Percentiles rank a stretch among this genome's conserved stretches.
These are phyloP conservation scores for Daldinia childiae DNA, from an alignment of 495 filamentous ascomycete genomes.

Conservation along the genomic window DNA sequence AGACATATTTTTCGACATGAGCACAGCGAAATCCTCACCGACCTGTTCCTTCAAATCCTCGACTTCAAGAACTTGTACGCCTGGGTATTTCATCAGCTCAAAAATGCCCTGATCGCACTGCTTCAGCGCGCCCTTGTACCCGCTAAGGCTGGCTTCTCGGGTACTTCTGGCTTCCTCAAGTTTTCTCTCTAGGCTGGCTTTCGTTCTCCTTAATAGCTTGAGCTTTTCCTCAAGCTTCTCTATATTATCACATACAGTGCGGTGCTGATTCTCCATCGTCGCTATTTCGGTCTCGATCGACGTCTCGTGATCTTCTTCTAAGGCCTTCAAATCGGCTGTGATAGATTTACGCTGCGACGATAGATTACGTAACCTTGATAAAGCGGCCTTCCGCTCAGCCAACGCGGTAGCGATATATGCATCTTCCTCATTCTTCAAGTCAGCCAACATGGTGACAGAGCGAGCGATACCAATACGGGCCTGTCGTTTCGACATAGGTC, in stretches of 20 bases:
- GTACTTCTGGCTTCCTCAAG: conserved; percentile 71
- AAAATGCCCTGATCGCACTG: conserved; percentile 53
- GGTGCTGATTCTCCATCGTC: conserved; percentile 63
- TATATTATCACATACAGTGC: conserved; percentile 67
- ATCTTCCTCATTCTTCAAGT: conserved; percentile 76
- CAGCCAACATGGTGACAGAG: conserved; percentile 76
- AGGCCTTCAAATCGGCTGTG: conserved; percentile 51
- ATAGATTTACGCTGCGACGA: conserved; percentile 60
- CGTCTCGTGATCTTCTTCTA: conserved; percentile 53
- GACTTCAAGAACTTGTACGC: conserved; percentile 54
- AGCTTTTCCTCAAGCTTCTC: conserved; percentile 67
- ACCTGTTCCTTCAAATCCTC: conserved; percentile 46
- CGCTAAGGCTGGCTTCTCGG: conserved; percentile 61
- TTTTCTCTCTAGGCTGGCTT: conserved; percentile 67
- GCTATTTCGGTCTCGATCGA: conserved; percentile 45
- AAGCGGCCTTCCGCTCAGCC: conserved; percentile 63
- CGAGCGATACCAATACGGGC: conserved; percentile 76
- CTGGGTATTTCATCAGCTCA: conserved; percentile 61
- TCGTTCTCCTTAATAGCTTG: conserved; percentile 70
- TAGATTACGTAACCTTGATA: conserved; percentile 70
- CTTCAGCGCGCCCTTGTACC: conserved; percentile 57
- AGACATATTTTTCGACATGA: conserved; percentile 47
- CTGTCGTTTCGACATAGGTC: conserved; percentile 65
- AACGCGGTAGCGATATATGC: conserved; percentile 67
- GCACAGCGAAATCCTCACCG: conserved; percentile 27